Base-by-base conservation (phyloP, 441 rosid species). In the Omphalea diandra region DNA sequence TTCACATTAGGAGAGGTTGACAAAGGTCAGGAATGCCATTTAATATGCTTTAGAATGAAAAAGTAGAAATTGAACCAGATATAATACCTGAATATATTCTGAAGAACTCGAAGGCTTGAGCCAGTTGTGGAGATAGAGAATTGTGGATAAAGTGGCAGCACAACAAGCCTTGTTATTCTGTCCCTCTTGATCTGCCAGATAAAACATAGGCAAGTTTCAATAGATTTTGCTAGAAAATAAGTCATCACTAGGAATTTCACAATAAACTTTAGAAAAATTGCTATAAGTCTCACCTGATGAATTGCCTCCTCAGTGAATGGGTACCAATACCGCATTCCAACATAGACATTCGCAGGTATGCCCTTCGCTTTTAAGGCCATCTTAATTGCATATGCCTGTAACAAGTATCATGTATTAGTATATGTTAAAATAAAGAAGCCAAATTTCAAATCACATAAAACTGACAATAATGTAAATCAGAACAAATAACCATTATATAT, bases 261-360 rank as follows among this genome's bases (percentile, higher is more conserved):
- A 47, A 22, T 20, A n/a, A 63, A 38, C 29, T 38, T 50, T 2
- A 52, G 31, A 8, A 20, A 50, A 7, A 54, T 36, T 38, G 44
- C 10, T 58, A 35, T 20, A 63, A 44, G 29, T 53, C 44, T 68
- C 60, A 89, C 99, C 95, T 88, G 98, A 68, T 84, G 89, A 72
- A 85, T 82, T 44, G 97, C 99, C 75, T 92, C 95, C 76, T 93
- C 98, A 29, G 97, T 95, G 78, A 95, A 95, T 4, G 97, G 97
- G 76, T 81, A 87, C 97, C 97, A 89, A 74, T 93, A 93, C 35
- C 95, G 82, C 98, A 95, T 90, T 38, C 95, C 97, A 33, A 90
- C 90, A 75, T 95, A 93, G 33, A 93, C 84, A 80, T 79, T 83
- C 27, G 81, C 91, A 67, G 75, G 52, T 73, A 90, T 9, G 32